Evolutionary conservation across 208 protist species (phyloP), one percentile per base, ranked within the genome.

Genomic region (Trypanosoma cruzi): DNA sequence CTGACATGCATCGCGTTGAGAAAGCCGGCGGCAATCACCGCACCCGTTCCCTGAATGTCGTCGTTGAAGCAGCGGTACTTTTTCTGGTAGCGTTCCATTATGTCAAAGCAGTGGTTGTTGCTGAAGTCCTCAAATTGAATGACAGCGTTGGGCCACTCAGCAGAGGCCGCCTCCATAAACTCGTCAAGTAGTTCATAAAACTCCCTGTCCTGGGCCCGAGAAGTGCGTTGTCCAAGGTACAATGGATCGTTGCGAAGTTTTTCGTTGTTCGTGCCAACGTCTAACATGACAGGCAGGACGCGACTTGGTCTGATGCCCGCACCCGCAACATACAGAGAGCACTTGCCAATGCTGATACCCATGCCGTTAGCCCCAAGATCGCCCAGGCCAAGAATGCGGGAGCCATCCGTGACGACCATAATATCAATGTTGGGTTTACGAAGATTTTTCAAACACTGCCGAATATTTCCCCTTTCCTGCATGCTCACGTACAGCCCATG

Each of bases 11-110:
- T 73, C 28, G 94, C 94, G 77, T 97, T 97, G 37, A 97, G 64
- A 74, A 98, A 97, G 60, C 94, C 94, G 31, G 92, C 89, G 11
- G 91, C 77, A 68, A 98, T 92, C 50, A 99, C 97, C 31, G 97
- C 88, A 18, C 96, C 96, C 34, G 98, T 99, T 66, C 94, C 97
- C 78, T 99, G 97, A 71, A 99, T 98, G 79, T 99, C 97, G 64
- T 99, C 97, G 70, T 99, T 99, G 85, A 99, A 99, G 79, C 89
- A 97, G 36, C 87, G 77, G 42, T 89, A 82, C 63, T 88, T 77
- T n/a, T 93, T 73, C 31, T 85, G 72, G 77, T 98, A 98, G 29
- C 81, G 70, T 40, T 95, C 84, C 5, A 99, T 81, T 42, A 99
- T 86, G 13, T 85, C 78, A 66, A 98, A 98, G 59, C 88, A 93